Evolutionary conservation across 192 early-diverging fungal genomes (phyloP).

Genomic region (Rhizophagus sp.): DNA sequence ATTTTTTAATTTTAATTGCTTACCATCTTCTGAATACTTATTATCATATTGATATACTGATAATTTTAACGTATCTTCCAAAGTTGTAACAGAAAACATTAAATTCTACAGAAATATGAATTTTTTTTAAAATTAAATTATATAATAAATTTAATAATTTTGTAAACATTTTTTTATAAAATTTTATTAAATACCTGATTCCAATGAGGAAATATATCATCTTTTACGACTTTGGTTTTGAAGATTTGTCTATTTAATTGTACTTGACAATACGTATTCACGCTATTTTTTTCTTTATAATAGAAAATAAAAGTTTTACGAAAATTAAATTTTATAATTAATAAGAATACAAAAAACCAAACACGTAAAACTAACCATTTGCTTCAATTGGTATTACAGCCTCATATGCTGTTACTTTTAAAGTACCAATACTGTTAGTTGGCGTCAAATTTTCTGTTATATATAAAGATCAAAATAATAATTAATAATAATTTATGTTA

Average conservation of each 20-base stretch:
- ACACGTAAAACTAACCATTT: background rate
- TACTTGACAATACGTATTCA: conserved; percentile 24
- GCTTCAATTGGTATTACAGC: conserved; percentile 2
- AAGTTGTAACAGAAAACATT: conserved; percentile 24
- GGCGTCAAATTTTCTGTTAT: background rate
- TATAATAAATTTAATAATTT: too few relatives aligned
- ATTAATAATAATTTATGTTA: too few relatives aligned
- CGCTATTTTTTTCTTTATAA: background rate
- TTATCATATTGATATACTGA: conserved; percentile 22
- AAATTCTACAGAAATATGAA: background rate
- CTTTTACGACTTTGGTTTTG: conserved; percentile 26
- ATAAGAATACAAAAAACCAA: too few relatives aligned
- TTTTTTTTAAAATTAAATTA: too few relatives aligned
- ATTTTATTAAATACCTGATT: conserved; percentile 27
- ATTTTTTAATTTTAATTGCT: background rate
- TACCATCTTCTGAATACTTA: conserved; percentile 21
- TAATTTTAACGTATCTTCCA: conserved; percentile 28
- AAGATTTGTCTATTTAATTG: conserved; percentile 28
- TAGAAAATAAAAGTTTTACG: too few relatives aligned
- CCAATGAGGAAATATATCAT: conserved; percentile 13
- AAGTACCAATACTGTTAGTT: conserved; percentile 18
- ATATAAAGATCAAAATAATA: background rate
- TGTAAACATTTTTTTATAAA: background rate
- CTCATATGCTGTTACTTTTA: conserved; percentile 15
- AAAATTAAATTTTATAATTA: too few relatives aligned